Base-by-base conservation (phyloP, 352 stramenopile genomes). In the Phytophthora fragariaefolia region DNA sequence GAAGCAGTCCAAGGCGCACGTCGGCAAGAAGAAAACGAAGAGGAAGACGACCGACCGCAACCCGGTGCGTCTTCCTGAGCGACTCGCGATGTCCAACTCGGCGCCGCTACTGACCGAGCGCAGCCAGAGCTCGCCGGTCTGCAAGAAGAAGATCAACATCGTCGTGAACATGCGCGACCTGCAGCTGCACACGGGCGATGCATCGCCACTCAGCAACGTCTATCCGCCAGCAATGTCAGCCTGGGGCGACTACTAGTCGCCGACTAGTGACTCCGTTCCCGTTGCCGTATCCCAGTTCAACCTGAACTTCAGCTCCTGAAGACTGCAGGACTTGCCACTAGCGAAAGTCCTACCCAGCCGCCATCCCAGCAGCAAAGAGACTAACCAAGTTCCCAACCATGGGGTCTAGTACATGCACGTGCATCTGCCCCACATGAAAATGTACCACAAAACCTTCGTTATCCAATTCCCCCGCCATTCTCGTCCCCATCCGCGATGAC, bases 161-260 rank as follows among this genome's bases (percentile, higher is more conserved):
- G 55, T 85, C 43, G 77, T 85, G 28, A 71, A 82, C 57, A 78
- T 85, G 73, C 72, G 60, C 13, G 69, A 64, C 3, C 54, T 85
- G 15, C 60, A 74, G 59, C 36, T 85, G 2, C 27, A 7, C n/a
- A 23, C 51, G 22, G 57, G 50, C 20, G 6, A 30, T 53, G 10
- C 49, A 50, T 57, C 28, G 13, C 52, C 23, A 13, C 27, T 2
- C 34, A 18, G 6, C 34, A 34, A 10, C 28, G 12, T 4, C 6
- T 24, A 18, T 47, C 34, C 56, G 4, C 45, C 55, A 4, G 22
- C 54, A 6, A 56, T 58, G n/a, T 40, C 63, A 34, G 62, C 56
- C 0, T 71, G 62, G 62, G 43, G 48, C 8, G 48, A 49, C 22
- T 38, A 59, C 10, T 27, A 15, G 4, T 34, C 23, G 48, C 48